These are phyloP conservation scores for Solidago caesia DNA, from an alignment of 129 eudicot species.

Conservation along the genomic window DNA sequence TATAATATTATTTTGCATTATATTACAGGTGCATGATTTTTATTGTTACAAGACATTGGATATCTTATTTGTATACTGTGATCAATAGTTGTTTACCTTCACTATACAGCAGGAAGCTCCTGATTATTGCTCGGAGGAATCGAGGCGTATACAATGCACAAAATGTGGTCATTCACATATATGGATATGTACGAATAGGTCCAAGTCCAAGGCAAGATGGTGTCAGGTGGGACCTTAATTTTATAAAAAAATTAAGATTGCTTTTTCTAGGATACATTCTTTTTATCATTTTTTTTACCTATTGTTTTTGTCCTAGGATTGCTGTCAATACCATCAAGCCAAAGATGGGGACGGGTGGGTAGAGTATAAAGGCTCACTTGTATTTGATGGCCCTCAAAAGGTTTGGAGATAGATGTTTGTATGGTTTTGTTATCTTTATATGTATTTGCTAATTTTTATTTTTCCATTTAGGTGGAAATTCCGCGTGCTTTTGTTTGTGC, in stretches of 20 bases:
- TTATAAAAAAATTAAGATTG: neutral
- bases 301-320: constrained; percentile 58
- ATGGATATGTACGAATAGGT: constrained; percentile 92
- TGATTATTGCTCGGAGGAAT: constrained; percentile 79
- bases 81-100: constrained; percentile 4
- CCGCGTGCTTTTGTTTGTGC: constrained; percentile 98
- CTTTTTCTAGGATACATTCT: neutral
- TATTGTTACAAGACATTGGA: neutral
- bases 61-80: neutral
- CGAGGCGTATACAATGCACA: constrained; percentile 96
- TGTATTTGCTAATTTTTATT: constrained; percentile 7
- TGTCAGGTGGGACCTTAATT: constrained; percentile 66
- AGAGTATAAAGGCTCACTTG: constrained; percentile 88
- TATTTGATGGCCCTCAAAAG: constrained; percentile 80
- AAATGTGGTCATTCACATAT: constrained; percentile 93
- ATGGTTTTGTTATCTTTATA: neutral
- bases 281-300: neutral
- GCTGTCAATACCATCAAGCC: constrained; percentile 97
- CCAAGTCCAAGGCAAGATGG: constrained; percentile 96
- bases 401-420: constrained; percentile 33
- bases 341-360: constrained; percentile 99
- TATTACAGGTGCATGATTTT: neutral
- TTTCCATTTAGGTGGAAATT: constrained; percentile 62
- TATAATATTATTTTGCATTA: neutral
- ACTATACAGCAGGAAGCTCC: constrained; percentile 39